Conservation (phyloP, 164 flowering plant genomes). For the Kalanchoe fedtschenkoi region DNA sequence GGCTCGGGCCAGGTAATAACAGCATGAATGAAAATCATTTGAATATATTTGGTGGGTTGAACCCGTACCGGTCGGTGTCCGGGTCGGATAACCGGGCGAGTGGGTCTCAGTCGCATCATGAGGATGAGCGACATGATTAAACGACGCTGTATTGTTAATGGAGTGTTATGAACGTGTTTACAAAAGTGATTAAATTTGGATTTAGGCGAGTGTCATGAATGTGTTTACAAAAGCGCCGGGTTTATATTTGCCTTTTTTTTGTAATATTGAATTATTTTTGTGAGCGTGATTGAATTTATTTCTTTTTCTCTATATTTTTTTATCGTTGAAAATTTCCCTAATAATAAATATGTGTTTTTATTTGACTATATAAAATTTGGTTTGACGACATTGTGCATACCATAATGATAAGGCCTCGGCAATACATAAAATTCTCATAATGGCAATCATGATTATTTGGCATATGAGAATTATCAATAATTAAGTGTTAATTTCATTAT, state of each 20-base stretch:
- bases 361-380: no score
- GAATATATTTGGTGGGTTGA: slow-evolving; percentile 32
- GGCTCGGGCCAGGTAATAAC: neutral
- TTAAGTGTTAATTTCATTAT: no score
- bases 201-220: neutral
- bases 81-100: slow-evolving; percentile 11
- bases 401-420: no score
- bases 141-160: neutral
- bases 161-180: neutral
- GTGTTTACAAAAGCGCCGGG: neutral
- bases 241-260: neutral
- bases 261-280: neutral
- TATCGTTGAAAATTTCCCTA: no score
- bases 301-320: no score
- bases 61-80: slow-evolving; percentile 19
- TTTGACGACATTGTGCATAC: no score
- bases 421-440: no score
- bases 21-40: slow-evolving; percentile 22
- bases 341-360: no score
- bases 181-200: neutral
- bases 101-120: slow-evolving; percentile 16
- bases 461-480: no score
- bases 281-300: neutral
- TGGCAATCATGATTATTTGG: no score
- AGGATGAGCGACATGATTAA: slow-evolving; percentile 12